Evolutionary conservation across 208 protist genomes (phyloP).

Genomic region (Crithidia mellificae): DNA sequence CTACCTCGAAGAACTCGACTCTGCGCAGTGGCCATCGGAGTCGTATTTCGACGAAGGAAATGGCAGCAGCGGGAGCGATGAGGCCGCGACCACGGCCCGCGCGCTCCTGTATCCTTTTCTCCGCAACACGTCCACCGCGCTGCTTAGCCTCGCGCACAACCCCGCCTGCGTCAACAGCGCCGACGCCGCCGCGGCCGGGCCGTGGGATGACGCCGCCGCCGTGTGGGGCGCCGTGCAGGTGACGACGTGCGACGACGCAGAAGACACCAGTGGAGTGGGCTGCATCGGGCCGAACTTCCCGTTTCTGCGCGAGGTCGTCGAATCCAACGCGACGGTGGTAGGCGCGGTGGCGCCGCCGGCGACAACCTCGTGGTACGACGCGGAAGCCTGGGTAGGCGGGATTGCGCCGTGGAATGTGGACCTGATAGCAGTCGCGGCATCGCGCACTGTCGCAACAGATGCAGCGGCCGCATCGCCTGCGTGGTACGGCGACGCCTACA

Average conservation of each 20-base stretch:
- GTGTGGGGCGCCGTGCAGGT: constrained; percentile 15
- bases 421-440: background rate
- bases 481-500: constrained; percentile 18
- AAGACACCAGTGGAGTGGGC: background rate
- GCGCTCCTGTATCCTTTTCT: background rate
- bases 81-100: background rate
- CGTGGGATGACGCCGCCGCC: constrained; percentile 8
- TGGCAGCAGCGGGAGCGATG: background rate
- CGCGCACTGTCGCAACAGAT: background rate
- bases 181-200: background rate
- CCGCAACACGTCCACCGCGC: background rate
- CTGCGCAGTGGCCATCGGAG: too few relatives aligned
- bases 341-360: background rate
- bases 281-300: constrained; percentile 32
- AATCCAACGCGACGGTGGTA: background rate
- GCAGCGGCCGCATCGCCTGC: background rate
- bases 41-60: background rate
- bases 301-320: constrained; percentile 4
- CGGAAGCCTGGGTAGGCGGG: constrained; percentile 30
- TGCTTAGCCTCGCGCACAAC: constrained; percentile 16
- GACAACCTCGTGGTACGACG: constrained; percentile 30
- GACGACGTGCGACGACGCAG: background rate
- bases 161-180: background rate
- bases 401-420: constrained; percentile 22
- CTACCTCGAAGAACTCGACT: too few relatives aligned